A percentile compares a stretch with the other conserved stretches of the same genome.
These are phyloP conservation scores for Macrolepiota albuminosa DNA, from an alignment of 768 basidiomycete genomes.

Conservation along the genomic window DNA sequence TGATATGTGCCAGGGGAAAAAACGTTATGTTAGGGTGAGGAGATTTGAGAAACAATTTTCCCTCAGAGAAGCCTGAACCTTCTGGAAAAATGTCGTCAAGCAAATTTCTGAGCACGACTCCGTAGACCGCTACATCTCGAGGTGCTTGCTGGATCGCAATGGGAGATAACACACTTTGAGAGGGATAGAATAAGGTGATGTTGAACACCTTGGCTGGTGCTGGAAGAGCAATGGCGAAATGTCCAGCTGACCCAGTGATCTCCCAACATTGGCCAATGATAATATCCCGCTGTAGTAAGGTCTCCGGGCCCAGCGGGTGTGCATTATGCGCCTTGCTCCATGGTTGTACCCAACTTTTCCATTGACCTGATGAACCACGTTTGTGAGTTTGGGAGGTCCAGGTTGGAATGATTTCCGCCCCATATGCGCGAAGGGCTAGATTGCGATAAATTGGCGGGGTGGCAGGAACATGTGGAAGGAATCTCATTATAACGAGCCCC, in stretches of 20 bases:
- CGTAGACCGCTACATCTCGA: not conserved
- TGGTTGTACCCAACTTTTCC: not conserved
- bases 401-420: not conserved
- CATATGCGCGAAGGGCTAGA: not conserved
- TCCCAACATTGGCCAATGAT: not conserved
- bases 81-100: not conserved
- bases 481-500: not conserved
- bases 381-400: not conserved
- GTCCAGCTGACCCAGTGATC: not conserved
- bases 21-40: not conserved
- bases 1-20: not conserved
- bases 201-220: not conserved
- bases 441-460: not conserved
- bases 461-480: not conserved
- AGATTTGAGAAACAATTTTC: not conserved
- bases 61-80: not conserved
- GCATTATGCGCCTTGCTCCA: not conserved
- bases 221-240: not conserved
- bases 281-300: not conserved
- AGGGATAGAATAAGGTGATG: not conserved
- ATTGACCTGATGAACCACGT: not conserved
- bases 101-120: not conserved
- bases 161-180: not conserved
- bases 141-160: not conserved
- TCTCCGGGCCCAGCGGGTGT: not conserved